These are phyloP conservation scores for Monosporozyma yasuniensis DNA, from an alignment of 805 yeast species.

Conservation along the genomic window DNA sequence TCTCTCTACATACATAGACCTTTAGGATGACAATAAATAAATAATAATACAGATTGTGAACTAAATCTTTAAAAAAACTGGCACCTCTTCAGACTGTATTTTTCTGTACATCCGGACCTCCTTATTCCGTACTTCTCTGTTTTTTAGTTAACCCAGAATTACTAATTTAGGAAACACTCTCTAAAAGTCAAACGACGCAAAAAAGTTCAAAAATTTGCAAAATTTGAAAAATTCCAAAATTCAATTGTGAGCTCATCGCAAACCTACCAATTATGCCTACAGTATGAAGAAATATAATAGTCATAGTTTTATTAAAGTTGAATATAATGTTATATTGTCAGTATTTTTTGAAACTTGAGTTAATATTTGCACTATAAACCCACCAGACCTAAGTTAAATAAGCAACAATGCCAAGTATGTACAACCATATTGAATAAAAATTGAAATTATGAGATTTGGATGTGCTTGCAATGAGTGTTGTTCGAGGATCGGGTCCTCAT, in stretches of 20 bases:
- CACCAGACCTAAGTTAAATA: conserved; percentile 17
- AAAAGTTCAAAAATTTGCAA: neutral
- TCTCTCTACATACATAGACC: neutral
- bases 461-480: conserved; percentile 1
- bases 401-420: conserved; percentile 59
- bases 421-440: neutral
- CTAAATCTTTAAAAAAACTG: too few species aligned
- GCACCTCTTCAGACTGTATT: too few species aligned
- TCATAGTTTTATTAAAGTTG: neutral
- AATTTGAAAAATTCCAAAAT: neutral
- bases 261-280: neutral
- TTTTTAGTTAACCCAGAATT: too few species aligned
- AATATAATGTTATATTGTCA: neutral
- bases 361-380: conserved; percentile 2
- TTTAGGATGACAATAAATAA: neutral
- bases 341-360: neutral
- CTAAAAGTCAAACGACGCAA: neutral
- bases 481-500: conserved; percentile 71
- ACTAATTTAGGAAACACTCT: too few species aligned
- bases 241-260: neutral
- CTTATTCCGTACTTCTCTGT: too few species aligned
- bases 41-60: too few species aligned
- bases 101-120: too few species aligned
- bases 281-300: neutral
- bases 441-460: neutral